These are phyloP conservation scores for Entomortierella beljakovae DNA, from an alignment of 192 early-diverging fungal species.

Conservation along the genomic window DNA sequence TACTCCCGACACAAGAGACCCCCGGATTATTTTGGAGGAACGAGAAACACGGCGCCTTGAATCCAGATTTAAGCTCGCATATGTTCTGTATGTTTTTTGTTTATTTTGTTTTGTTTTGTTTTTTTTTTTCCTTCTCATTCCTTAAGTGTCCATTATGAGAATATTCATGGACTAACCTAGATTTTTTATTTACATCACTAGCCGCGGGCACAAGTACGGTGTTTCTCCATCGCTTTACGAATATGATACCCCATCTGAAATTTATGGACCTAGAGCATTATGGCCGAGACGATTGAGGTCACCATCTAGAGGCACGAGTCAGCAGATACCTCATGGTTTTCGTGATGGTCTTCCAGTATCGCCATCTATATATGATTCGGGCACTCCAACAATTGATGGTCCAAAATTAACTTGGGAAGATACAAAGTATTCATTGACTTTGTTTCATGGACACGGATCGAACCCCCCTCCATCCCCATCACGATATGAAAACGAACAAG, in stretches of 20 bases:
- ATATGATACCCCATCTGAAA: background rate
- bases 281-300: conserved; percentile 1
- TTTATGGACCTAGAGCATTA: background rate
- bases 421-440: background rate
- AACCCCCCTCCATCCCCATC: background rate
- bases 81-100: conserved; percentile 8
- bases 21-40: background rate
- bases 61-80: conserved; percentile 15
- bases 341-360: background rate
- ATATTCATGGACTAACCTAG: background rate
- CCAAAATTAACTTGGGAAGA: background rate
- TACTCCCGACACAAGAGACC: background rate
- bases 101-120: background rate
- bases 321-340: background rate
- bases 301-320: background rate
- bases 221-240: conserved; percentile 1
- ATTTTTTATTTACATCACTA: background rate
- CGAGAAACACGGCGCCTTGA: conserved; percentile 3
- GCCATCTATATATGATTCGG: background rate
- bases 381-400: background rate
- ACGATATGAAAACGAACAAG: background rate
- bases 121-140: background rate
- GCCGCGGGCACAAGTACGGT: conserved; percentile 18
- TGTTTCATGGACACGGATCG: too few relatives aligned
- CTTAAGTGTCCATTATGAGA: too few relatives aligned